phyloP scores from a whole-genome alignment of 225 moss, liverwort and hornwort species.

The Pleurozium schreberi region DNA sequence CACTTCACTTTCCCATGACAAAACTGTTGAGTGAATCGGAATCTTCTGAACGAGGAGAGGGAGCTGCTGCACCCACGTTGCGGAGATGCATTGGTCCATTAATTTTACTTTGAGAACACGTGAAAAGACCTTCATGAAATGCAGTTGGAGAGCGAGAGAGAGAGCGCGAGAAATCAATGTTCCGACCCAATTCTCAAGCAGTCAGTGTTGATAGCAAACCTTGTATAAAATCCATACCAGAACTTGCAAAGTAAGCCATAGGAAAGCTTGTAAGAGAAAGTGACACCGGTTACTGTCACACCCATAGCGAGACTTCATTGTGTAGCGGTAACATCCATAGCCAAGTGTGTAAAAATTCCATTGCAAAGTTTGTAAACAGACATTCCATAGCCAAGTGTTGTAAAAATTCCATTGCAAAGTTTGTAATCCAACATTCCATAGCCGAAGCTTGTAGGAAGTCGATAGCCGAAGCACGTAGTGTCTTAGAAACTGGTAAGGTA shows the following conservation, averaged over 20 bases:
- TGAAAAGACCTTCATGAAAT: background rate
- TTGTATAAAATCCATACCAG: background rate
- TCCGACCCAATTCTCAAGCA: background rate
- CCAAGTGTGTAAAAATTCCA: background rate
- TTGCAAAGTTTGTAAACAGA: background rate
- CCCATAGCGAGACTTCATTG: background rate
- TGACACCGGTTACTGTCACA: background rate
- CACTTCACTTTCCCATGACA: background rate
- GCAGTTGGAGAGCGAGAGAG: too few species aligned
- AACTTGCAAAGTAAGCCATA: background rate
- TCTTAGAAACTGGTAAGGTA: background rate
- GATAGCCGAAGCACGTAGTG: background rate
- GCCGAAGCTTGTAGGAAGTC: background rate
- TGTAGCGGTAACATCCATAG: background rate
- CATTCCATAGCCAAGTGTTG: background rate
- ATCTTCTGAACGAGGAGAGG: background rate
- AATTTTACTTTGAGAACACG: background rate
- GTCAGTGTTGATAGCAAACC: background rate
- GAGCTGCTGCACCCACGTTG: background rate
- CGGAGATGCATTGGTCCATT: background rate
- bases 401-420: background rate
- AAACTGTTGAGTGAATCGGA: background rate
- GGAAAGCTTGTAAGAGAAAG: background rate
- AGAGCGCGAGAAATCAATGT: background rate
- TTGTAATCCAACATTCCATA: too few species aligned